phyloP scores from a whole-genome alignment of 2,329 filamentous ascomycete genomes.

The Biscogniauxia mediterranea region DNA sequence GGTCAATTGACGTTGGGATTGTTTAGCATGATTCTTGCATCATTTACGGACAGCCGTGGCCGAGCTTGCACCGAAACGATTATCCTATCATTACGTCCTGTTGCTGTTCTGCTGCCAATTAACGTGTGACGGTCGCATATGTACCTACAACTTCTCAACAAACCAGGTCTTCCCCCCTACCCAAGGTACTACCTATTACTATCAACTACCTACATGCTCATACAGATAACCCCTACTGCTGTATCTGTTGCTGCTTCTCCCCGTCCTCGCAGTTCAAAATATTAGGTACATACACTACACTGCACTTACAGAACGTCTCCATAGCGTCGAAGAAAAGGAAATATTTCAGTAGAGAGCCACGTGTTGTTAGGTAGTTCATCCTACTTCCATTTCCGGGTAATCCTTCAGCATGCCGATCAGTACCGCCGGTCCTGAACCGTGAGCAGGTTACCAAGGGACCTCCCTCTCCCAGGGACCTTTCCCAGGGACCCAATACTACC shows the following conservation, averaged over 20 bases:
- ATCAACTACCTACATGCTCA: no score
- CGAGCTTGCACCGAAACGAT: conserved; percentile 33
- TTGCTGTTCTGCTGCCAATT: conserved; percentile 1
- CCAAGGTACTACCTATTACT: no score
- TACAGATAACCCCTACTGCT: no score
- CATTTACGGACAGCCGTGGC: conserved; percentile 31
- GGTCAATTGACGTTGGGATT: conserved; percentile 25
- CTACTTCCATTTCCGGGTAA: not conserved
- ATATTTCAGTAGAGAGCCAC: not conserved
- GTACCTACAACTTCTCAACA: not conserved
- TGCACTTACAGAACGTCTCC: no score
- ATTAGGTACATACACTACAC: not conserved
- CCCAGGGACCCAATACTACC: not conserved
- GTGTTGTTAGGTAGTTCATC: not conserved
- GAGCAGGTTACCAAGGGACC: no score
- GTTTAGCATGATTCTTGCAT: conserved; percentile 29
- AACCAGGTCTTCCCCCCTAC: not conserved
- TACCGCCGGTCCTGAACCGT: not conserved
- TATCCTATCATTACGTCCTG: conserved; percentile 18
- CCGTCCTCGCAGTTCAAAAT: not conserved
- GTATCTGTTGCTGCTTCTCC: not conserved
- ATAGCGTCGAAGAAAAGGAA: not conserved
- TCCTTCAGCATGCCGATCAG: not conserved
- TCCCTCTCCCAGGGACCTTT: not conserved
- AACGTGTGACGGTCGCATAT: not conserved